Evolutionary conservation across 441 rosid genomes (phyloP).

Genomic region (Arabidopsis lyrata): DNA sequence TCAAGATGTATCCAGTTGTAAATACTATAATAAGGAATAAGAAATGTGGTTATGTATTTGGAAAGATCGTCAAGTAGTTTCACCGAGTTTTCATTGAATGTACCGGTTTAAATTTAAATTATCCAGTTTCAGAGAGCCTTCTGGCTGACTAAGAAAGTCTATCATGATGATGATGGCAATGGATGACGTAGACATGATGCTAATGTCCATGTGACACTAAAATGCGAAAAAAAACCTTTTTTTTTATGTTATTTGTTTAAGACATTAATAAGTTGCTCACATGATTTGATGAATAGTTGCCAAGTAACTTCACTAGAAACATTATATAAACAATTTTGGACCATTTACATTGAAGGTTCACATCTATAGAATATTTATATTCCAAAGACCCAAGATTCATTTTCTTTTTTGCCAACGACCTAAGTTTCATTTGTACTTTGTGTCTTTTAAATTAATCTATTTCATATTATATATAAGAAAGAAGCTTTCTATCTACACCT

Average conservation of each 20-base stretch:
- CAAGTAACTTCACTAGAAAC: slow-evolving; percentile 30
- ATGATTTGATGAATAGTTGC: slow-evolving; percentile 24
- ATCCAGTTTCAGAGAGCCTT: slow-evolving; percentile 17
- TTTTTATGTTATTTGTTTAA: background rate
- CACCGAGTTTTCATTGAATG: slow-evolving; percentile 12
- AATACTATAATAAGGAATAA: background rate
- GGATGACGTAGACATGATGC: background rate
- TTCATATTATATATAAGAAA: background rate
- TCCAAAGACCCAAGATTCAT: slow-evolving; percentile 12
- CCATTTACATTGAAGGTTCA: slow-evolving; percentile 31
- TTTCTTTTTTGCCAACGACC: background rate
- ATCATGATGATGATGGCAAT: slow-evolving; percentile 1
- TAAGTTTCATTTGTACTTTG: background rate
- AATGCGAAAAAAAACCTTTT: background rate
- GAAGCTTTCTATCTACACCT: slow-evolving; percentile 45
- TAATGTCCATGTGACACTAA: background rate
- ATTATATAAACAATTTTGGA: slow-evolving; percentile 27
- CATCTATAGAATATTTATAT: background rate
- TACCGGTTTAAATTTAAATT: too few relatives aligned
- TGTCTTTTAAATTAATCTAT: background rate
- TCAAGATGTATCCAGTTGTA: background rate
- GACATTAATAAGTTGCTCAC: background rate
- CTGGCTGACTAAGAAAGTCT: background rate
- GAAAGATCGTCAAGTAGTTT: slow-evolving; percentile 6
- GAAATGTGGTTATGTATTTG: background rate